Evolutionary conservation across 2,329 filamentous ascomycete species (phyloP), one percentile per base, ranked within the genome.

Genomic region (Phyllosticta citrichinensis): DNA sequence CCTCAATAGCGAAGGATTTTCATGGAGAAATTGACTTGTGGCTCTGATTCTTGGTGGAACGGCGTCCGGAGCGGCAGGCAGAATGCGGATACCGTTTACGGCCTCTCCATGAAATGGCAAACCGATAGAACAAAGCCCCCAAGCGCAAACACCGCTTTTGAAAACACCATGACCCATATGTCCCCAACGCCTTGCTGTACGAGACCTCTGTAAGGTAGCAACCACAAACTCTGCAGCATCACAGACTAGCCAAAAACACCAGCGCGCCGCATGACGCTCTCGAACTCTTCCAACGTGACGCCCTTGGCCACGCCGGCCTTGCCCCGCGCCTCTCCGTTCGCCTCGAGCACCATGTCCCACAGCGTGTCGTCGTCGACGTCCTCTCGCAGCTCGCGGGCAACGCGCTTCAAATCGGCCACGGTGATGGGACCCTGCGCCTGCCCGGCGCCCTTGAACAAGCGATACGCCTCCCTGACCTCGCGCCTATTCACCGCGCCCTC

Each of bases 321-420:
- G 55, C 51, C 24, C 30, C 35, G 55, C 51, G 24, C 35, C 60
- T 68, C 68, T 5, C 89, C 89, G 73, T 95, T 97, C 56, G 93
- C 94, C 79, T 97, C 93, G 56, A 91, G 78, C 62, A 99, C 87
- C 94, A 99, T 99, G 77, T 97, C 91, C 76, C 84, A 85, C 70
- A 99, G 77, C 70, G 96, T 75, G 56, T 90, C 87, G 68, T 97
- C 94, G 62, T 84, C 83, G 24, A 96, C 86, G 57, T 86, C 90
- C 75, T 96, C 91, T 74, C 91, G 89, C 68, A 99, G 76, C 67
- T 90, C 83, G 66, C 83, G 85, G 52, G 92, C 91, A 59, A 97
- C 87, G 68, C 87, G 81, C 70, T 84, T 83, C 70, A 99, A 76
- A 75, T 96, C 88, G 17, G 81, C 82, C 27, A 97, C 69, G 1